phyloP scores from a whole-genome alignment of 2,329 filamentous ascomycete species.

The Akanthomyces lecanii region DNA sequence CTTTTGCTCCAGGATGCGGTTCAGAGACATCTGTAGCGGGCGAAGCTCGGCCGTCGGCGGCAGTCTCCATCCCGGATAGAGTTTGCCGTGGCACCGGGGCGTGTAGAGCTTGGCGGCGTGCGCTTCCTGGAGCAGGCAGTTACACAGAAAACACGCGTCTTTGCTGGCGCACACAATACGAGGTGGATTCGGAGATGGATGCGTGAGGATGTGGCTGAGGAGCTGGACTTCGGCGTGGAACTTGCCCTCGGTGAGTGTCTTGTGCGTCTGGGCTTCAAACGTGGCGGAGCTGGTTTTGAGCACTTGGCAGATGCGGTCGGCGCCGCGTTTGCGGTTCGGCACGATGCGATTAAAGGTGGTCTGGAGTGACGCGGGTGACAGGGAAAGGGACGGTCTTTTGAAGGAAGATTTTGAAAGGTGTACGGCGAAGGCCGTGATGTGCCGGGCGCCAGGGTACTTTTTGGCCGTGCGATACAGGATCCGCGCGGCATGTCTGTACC shows the following conservation, averaged over 20 bases:
- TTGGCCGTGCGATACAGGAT: slow-evolving; percentile 8
- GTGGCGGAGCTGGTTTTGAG: neutral
- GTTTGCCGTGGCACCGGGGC: slow-evolving; percentile 10
- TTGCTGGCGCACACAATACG: slow-evolving; percentile 9
- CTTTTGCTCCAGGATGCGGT: neutral
- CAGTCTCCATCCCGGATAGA: slow-evolving; percentile 8
- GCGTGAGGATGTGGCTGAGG: neutral
- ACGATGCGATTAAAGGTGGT: neutral
- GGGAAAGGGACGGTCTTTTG: neutral
- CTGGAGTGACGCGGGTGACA: neutral
- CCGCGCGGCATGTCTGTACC: neutral
- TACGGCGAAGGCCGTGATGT: neutral
- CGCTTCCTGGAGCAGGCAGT: neutral
- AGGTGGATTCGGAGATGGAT: neutral
- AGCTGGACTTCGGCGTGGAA: slow-evolving; percentile 14
- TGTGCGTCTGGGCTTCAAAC: neutral
- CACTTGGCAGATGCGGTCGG: neutral
- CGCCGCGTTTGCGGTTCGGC: neutral
- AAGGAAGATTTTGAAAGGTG: neutral
- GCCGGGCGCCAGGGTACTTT: neutral
- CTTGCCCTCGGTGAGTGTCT: neutral
- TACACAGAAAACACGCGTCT: slow-evolving; percentile 6
- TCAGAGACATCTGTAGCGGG: neutral
- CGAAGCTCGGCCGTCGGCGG: slow-evolving; percentile 2
- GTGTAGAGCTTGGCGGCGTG: slow-evolving; percentile 1